Base-by-base conservation (phyloP, 805 yeast species). In the Schizosaccharomyces cryophilus region DNA sequence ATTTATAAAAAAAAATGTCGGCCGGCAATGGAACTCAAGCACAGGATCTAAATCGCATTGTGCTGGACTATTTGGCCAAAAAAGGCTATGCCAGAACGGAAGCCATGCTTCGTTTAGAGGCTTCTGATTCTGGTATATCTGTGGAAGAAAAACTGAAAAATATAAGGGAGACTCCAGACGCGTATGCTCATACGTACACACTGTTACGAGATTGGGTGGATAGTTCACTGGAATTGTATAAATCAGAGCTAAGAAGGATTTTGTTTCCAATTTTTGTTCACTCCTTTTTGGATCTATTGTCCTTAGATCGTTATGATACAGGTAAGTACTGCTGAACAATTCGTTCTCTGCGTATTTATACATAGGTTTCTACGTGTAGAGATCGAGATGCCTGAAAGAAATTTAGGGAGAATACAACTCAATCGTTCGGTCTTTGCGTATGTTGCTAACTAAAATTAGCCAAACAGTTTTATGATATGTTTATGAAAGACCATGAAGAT, bases 1-100 rank as follows among this genome's bases (percentile, higher is more conserved):
- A 35, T 35, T 11, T 7, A 35, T 35, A 35, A 11, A 35, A 6
- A 11, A 51, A 17, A 6, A 51, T 51, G 56, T 21, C 56, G n/a
- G 35, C 56, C 35, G 26, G 19, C n/a, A 51, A 51, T 29, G 56
- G 56, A 29, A 21, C 56, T 21, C 30, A 51, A 51, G 35, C 56
- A 17, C 56, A 90, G 4, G 97, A 93, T 70, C 76, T 93, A 69
- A 90, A 89, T 70, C 76, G 93, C 64, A 87, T 93, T 68, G 97
- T 93, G 42, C 75, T 93, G 67, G 98, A 93, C 67, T 93, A 90
- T 67, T 77, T 93, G 65, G 85, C 83, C 70, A 90, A 93, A 68
- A 88, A 89, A 70, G 99, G 99, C 2, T 93, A 87, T 68, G 89
- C 85, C 66, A 81, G 84, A 66, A 90, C 98, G 0, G 99, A 93